Base-by-base conservation (phyloP, 1,139 yeast species). In the Casaregolazyma suthepensis region DNA sequence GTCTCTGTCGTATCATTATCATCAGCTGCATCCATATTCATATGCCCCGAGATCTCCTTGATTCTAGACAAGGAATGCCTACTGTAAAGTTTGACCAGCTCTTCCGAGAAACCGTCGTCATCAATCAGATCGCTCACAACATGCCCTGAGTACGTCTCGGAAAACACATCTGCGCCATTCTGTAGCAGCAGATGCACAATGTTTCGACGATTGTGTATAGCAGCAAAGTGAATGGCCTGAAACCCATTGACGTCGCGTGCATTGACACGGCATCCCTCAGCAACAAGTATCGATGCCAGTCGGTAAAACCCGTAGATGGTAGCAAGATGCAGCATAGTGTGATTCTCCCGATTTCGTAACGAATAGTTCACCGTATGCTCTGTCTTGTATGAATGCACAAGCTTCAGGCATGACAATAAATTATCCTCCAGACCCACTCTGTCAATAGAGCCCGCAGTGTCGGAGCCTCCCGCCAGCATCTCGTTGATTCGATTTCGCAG, bases 181-280 rank as follows among this genome's bases (percentile, higher is more conserved):
- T 77, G 80, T 46, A 82, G 66, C 57, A 83, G 74, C 45, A 81
- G 66, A 48, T 73, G 70, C 56, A 82, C 81, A 55, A 83, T 71
- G 46, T 78, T 81, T 52, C 84, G 72, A 64, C 83, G 78, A 19
- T 94, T 94, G 60, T 78, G 74, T 61, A 88, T 68, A 29, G 89
- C 81, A 0, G 96, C 95, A 65, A 85, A 81, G 69, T 89, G 94
- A 53, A 90, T 73, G 13, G 97, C 91, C 0, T 94, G 84, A 55
- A 81, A 79, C 1, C 95, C 96, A 66, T 83, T 86, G 52, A 76
- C 74, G 66, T 89, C 96, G 60, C 77, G 76, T 44, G 76, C 71
- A 66, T 87, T 90, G 50, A 84, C 74, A 62, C 84, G 79, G 46
- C 91, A 87, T 6, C 96, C 96, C 61, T 82, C 83, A 46, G 81